Evolutionary conservation across 2,329 filamentous ascomycete species (phyloP).

Genomic region (Scytalidium lignicola): DNA sequence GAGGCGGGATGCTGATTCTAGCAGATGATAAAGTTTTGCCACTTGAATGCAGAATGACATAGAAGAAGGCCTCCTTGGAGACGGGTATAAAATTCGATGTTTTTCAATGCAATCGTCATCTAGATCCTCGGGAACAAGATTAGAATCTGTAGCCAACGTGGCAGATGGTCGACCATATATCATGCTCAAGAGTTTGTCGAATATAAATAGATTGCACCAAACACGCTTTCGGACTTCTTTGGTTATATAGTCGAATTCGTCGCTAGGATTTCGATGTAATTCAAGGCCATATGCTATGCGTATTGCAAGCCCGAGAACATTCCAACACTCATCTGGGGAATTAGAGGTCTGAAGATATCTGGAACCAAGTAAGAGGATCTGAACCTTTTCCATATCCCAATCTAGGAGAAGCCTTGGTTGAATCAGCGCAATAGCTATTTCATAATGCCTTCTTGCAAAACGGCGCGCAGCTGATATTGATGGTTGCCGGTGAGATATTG

Average conservation of each 20-base stretch:
- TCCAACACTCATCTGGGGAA: neutral
- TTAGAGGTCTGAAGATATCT: neutral
- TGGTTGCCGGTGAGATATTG: neutral
- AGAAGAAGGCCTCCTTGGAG: conserved; percentile 1
- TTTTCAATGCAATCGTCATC: conserved; percentile 8
- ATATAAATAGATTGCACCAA: conserved; percentile 1
- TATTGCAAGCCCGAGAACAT: neutral
- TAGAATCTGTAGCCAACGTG: conserved; percentile 1
- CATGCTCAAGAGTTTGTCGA: conserved; percentile 2
- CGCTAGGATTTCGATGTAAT: neutral
- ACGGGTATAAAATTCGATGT: conserved; percentile 6
- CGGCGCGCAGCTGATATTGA: neutral
- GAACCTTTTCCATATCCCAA: neutral
- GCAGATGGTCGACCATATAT: conserved; percentile 1
- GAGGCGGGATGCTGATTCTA: conserved; percentile 2
- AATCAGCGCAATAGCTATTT: neutral
- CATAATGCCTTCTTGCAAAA: neutral
- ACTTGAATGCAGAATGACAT: conserved; percentile 3
- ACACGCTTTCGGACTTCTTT: conserved; percentile 1
- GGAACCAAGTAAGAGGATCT: neutral
- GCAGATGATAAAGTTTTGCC: conserved; percentile 7
- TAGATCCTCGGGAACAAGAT: conserved; percentile 7
- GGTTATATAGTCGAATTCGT: neutral
- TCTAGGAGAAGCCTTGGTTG: neutral
- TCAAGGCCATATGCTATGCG: neutral